Evolutionary conservation across 139 green algal genomes (phyloP).

Genomic region (Nannochloris sp.): DNA sequence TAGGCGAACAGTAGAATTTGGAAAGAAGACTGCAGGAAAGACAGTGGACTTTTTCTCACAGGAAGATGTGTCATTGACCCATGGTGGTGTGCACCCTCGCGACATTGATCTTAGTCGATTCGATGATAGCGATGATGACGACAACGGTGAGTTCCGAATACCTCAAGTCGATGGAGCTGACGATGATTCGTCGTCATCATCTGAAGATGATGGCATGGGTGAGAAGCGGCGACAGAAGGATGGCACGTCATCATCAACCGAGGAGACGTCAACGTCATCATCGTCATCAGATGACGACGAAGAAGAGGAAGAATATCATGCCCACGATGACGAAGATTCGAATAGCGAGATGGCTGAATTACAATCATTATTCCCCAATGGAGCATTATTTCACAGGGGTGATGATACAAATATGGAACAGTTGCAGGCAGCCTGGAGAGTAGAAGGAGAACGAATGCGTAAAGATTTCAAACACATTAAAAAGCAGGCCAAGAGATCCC

Average conservation of each 20-base stretch:
- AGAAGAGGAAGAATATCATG: not conserved
- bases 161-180: conserved; percentile 27
- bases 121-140: conserved; percentile 17
- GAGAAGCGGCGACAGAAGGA: no score
- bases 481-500: conserved; percentile 16
- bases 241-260: no score
- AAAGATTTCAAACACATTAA: conserved; percentile 19
- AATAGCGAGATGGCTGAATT: not conserved
- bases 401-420: conserved; percentile 18
- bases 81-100: not conserved
- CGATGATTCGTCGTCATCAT: not conserved
- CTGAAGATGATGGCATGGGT: not conserved
- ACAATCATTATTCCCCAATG: conserved; percentile 5
- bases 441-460: conserved; percentile 5
- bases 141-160: not conserved
- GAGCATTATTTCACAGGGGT: conserved; percentile 9
- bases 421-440: conserved; percentile 20
- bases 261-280: no score
- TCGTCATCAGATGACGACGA: not conserved
- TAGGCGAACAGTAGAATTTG: no score
- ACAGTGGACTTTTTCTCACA: conserved; percentile 5
- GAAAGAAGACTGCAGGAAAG: no score
- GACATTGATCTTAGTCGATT: conserved; percentile 15
- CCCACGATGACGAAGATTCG: not conserved
- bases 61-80: not conserved